phyloP scores from a whole-genome alignment of 768 basidiomycete genomes.

The Pleurotus salmoneostramineus region DNA sequence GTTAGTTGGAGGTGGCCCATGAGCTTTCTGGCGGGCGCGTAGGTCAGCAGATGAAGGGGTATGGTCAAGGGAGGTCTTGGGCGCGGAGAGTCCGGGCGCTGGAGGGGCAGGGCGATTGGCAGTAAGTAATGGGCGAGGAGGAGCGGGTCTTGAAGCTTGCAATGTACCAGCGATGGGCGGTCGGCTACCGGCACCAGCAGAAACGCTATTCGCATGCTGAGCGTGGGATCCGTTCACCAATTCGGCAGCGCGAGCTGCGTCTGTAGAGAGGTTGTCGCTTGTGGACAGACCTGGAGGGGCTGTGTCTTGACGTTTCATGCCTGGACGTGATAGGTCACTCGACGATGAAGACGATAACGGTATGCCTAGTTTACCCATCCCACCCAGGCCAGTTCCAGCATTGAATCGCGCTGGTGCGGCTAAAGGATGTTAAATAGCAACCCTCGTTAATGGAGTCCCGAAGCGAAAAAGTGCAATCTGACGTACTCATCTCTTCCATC shows the following conservation, averaged over 20 bases:
- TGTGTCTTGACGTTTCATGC: constrained; percentile 35
- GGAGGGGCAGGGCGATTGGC: constrained; percentile 52
- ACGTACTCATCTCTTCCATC: constrained; percentile 51
- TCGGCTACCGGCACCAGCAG: constrained; percentile 7
- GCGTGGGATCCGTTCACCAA: constrained; percentile 52
- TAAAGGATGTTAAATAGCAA: constrained; percentile 15
- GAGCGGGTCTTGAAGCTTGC: constrained; percentile 63
- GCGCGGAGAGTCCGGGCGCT: constrained; percentile 28
- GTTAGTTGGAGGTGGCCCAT: constrained; percentile 36
- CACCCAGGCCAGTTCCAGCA: constrained; percentile 90
- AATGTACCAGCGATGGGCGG: constrained; percentile 18
- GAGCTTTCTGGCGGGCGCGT: constrained; percentile 58
- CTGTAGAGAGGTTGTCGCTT: constrained; percentile 37
- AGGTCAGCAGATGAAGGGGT: constrained; percentile 65
- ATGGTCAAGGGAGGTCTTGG: constrained; percentile 37
- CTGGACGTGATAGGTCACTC: constrained; percentile 18
- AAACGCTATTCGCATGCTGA: constrained; percentile 24
- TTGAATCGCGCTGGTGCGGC: constrained; percentile 78
- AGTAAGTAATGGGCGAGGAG: constrained; percentile 61
- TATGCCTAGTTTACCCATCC: constrained; percentile 44
- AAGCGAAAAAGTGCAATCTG: constrained; percentile 20
- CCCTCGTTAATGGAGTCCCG: constrained; percentile 10
- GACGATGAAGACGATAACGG: constrained; percentile 19
- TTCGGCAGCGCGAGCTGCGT: constrained; percentile 60
- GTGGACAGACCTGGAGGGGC: constrained; percentile 31